phyloP scores from a whole-genome alignment of 306 rosid species.

The Styphnolobium japonicum region DNA sequence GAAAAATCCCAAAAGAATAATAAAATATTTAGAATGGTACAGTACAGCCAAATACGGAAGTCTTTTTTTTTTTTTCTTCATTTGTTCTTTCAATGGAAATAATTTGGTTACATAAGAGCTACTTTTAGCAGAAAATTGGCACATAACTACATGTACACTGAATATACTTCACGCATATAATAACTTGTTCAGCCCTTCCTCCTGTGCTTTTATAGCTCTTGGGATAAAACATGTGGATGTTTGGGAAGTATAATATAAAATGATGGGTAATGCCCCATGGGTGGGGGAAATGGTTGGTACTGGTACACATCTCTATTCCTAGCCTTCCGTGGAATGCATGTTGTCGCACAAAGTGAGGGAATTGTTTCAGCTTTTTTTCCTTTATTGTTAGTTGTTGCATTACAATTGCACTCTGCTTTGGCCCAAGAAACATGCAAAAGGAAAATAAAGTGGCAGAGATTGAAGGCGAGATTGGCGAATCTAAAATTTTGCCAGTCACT shows the following conservation, averaged over 20 bases:
- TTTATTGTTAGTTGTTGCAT: constrained; percentile 15
- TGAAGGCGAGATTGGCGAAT: constrained; percentile 70
- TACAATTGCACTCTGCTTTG: constrained; percentile 16
- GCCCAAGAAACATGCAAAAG: constrained; percentile 38
- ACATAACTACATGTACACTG: not conserved
- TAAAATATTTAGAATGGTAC: not conserved
- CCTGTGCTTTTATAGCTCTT: not conserved
- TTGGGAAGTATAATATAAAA: not conserved
- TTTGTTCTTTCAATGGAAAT: not conserved
- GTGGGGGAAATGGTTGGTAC: constrained; percentile 29
- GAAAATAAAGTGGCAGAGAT: constrained; percentile 28
- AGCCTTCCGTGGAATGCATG: constrained; percentile 15
- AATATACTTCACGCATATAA: not conserved
- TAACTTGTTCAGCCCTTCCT: not conserved
- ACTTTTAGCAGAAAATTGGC: not conserved
- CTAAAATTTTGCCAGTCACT: constrained; percentile 16
- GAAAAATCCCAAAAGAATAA: not conserved
- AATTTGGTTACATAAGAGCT: not conserved
- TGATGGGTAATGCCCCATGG: constrained; percentile 34
- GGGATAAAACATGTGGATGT: not conserved
- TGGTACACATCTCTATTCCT: constrained; percentile 16
- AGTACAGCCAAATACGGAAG: not conserved
- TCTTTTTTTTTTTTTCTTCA: not conserved
- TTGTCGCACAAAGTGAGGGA: constrained; percentile 52
- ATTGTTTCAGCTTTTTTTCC: constrained; percentile 34